A percentile compares a stretch with the other conserved stretches of the same genome.
Conservation (phyloP, 73 alveolate genomes). For the Tetrahymena thermophila region DNA sequence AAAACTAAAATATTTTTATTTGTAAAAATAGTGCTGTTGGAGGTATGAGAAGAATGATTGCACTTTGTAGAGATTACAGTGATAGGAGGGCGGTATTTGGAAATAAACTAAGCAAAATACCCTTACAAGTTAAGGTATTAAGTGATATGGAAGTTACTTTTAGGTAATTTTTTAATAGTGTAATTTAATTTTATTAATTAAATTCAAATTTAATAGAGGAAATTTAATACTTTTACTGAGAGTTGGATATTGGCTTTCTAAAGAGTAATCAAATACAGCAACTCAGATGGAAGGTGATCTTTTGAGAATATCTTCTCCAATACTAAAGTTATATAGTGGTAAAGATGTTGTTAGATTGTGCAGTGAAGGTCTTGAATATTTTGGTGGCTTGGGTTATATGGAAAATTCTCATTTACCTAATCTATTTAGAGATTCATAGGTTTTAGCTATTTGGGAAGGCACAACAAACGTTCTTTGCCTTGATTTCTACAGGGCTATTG, state of each 20-base stretch:
- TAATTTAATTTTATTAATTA: background rate
- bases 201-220: background rate
- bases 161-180: constrained; percentile 31
- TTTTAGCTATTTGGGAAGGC: constrained; percentile 85
- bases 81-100: constrained; percentile 72
- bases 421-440: constrained; percentile 77
- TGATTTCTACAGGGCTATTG: constrained; percentile 62
- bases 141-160: constrained; percentile 50
- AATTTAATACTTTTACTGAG: constrained; percentile 46
- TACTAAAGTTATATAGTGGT: constrained; percentile 73
- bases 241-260: constrained; percentile 41
- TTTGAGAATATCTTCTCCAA: constrained; percentile 71
- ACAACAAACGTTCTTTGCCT: constrained; percentile 72
- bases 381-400: constrained; percentile 84
- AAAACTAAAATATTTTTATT: too few relatives aligned
- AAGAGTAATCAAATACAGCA: constrained; percentile 44
- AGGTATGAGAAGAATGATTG: constrained; percentile 64
- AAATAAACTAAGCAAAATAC: constrained; percentile 46
- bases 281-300: constrained; percentile 22
- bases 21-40: constrained; percentile 42
- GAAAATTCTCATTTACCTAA: constrained; percentile 68
- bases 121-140: constrained; percentile 44
- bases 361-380: constrained; percentile 73
- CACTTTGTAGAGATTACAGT: constrained; percentile 69
- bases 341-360: constrained; percentile 50